A percentile compares a stretch with the other conserved stretches of the same genome.
phyloP scores from a whole-genome alignment of 164 flowering plant genomes.

The Tetrastigma voinierianum region DNA sequence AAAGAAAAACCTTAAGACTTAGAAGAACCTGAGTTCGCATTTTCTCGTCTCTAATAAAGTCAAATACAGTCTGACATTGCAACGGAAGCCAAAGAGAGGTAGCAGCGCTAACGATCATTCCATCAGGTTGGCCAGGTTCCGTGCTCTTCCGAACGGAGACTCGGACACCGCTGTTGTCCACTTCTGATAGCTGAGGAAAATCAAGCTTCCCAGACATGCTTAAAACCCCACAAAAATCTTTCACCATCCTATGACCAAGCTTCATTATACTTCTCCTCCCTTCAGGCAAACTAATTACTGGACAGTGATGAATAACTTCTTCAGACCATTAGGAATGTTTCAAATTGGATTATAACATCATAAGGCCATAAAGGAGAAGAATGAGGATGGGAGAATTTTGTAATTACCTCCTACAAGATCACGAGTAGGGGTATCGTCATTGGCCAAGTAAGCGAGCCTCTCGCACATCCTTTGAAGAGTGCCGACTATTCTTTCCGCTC shows the following conservation, averaged over 20 bases:
- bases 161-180: conserved; percentile 28
- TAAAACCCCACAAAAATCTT: conserved; percentile 28
- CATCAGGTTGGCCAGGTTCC: conserved; percentile 27
- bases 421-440: conserved; percentile 5
- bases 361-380: not conserved
- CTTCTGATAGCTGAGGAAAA: conserved; percentile 18
- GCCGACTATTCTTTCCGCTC: conserved; percentile 40
- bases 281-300: conserved; percentile 23
- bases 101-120: conserved; percentile 28
- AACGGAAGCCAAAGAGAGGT: conserved; percentile 43
- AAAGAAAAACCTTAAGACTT: too few relatives aligned
- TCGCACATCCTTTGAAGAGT: conserved; percentile 47
- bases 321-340: not conserved
- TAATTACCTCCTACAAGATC: conserved; percentile 39
- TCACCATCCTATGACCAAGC: conserved; percentile 49
- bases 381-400: too few relatives aligned
- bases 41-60: conserved; percentile 31
- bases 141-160: conserved; percentile 19
- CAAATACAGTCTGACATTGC: conserved; percentile 19
- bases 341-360: not conserved
- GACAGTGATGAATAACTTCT: not conserved
- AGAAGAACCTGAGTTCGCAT: conserved; percentile 28
- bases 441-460: conserved; percentile 22
- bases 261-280: conserved; percentile 37
- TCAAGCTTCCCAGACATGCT: conserved; percentile 25